Evolutionary conservation across 2,329 filamentous ascomycete species (phyloP).

Genomic region (Beauveria bassiana): DNA sequence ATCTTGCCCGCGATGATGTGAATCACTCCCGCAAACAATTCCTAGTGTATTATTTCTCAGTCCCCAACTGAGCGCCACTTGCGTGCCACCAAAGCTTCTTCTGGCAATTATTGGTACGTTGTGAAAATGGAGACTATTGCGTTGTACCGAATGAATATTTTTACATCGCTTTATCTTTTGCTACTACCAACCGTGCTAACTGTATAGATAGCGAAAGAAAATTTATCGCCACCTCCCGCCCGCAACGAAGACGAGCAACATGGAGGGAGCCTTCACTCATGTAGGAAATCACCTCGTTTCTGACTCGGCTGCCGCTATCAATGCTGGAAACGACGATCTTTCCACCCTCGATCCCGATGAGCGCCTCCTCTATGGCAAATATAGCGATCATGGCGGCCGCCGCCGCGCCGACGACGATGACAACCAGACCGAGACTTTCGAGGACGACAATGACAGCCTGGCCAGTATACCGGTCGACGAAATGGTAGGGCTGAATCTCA

Average conservation of each 20-base stretch:
- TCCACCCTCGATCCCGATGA: slow-evolving; percentile 70
- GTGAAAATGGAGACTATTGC: background rate
- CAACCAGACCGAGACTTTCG: slow-evolving; percentile 74
- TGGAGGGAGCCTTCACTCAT: slow-evolving; percentile 86
- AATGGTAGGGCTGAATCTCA: slow-evolving; percentile 55
- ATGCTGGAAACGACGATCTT: slow-evolving; percentile 70
- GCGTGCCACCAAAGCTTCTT: background rate
- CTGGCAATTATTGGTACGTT: background rate
- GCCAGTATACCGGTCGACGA: slow-evolving; percentile 76
- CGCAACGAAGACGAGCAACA: slow-evolving; percentile 28
- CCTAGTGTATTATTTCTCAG: slow-evolving; percentile 4
- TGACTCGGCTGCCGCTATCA: slow-evolving; percentile 78
- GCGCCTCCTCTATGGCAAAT: slow-evolving; percentile 67
- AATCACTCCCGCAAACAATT: slow-evolving; percentile 8
- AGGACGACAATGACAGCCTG: slow-evolving; percentile 68
- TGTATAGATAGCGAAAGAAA: background rate
- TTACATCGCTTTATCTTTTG: background rate
- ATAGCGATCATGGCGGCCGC: slow-evolving; percentile 51
- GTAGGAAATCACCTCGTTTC: slow-evolving; percentile 81
- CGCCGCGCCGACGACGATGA: slow-evolving; percentile 82
- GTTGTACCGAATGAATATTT: background rate
- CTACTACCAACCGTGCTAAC: background rate
- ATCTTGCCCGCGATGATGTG: slow-evolving; percentile 14
- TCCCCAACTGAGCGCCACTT: background rate
- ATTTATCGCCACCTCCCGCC: background rate